A percentile compares a stretch with the other conserved stretches of the same genome.
These are phyloP conservation scores for Termitomyces sp. DNA, from an alignment of 768 basidiomycete species.

Conservation along the genomic window DNA sequence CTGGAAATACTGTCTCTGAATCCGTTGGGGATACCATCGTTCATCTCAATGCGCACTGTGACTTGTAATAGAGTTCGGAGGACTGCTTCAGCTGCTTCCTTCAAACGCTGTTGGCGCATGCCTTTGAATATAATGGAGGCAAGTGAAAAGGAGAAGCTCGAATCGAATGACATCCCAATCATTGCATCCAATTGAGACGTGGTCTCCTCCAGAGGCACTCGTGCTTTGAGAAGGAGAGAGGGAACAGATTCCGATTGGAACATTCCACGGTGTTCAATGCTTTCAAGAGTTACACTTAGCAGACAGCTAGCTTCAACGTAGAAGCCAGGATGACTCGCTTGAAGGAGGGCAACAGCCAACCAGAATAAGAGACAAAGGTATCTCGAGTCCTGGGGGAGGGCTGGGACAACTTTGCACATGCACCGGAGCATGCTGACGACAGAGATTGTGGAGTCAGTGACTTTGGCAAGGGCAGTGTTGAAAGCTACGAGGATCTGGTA, in stretches of 20 bases:
- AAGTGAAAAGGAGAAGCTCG: slow-evolving; percentile 77
- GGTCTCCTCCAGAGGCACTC: slow-evolving; percentile 62
- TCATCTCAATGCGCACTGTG: slow-evolving; percentile 44
- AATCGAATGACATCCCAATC: slow-evolving; percentile 73
- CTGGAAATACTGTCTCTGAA: slow-evolving; percentile 42
- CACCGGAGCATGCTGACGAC: slow-evolving; percentile 89
- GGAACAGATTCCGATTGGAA: slow-evolving; percentile 55
- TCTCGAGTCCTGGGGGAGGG: slow-evolving; percentile 62
- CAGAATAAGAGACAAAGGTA: slow-evolving; percentile 80
- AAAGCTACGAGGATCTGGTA: slow-evolving; percentile 93
- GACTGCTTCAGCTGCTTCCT: slow-evolving; percentile 55
- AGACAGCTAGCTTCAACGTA: slow-evolving; percentile 69
- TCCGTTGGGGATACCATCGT: slow-evolving; percentile 30
- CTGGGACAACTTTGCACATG: slow-evolving; percentile 73
- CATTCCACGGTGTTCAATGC: slow-evolving; percentile 55
- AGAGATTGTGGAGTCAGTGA: slow-evolving; percentile 63
- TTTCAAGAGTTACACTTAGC: slow-evolving; percentile 60
- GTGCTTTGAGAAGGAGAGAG: slow-evolving; percentile 57
- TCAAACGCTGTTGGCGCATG: slow-evolving; percentile 63
- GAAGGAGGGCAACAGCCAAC: slow-evolving; percentile 81
- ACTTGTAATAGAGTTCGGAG: slow-evolving; percentile 62
- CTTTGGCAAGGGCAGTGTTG: slow-evolving; percentile 62
- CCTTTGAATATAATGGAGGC: slow-evolving; percentile 87
- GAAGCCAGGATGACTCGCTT: slow-evolving; percentile 70
- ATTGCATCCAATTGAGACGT: slow-evolving; percentile 70